Conservation (phyloP, 2,329 filamentous ascomycete species). For the Rutstroemia sp. region DNA sequence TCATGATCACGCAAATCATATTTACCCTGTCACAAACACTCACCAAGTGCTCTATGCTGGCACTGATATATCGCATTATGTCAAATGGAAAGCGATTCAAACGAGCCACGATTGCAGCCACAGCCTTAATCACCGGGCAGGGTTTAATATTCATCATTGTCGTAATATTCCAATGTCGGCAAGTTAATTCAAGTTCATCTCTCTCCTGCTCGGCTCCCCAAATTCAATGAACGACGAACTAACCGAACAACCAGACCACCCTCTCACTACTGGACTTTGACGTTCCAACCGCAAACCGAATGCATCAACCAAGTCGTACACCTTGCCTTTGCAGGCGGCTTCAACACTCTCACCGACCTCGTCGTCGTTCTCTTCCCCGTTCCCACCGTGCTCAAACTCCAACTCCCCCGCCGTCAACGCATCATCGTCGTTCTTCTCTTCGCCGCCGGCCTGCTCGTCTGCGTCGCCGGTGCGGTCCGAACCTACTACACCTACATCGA, state of each 20-base stretch:
- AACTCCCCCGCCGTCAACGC: slow-evolving; percentile 40
- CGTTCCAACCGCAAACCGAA: slow-evolving; percentile 25
- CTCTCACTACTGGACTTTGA: slow-evolving; percentile 32
- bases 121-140: slow-evolving; percentile 28
- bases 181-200: slow-evolving; percentile 15
- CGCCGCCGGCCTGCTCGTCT: slow-evolving; percentile 40
- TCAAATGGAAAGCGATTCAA: slow-evolving; percentile 27
- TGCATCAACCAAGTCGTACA: slow-evolving; percentile 43
- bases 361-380: slow-evolving; percentile 44
- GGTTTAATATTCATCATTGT: slow-evolving; percentile 29
- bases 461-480: slow-evolving; percentile 31
- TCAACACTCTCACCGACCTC: slow-evolving; percentile 53
- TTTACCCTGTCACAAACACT: slow-evolving; percentile 30
- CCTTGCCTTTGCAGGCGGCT: slow-evolving; percentile 44
- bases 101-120: slow-evolving; percentile 24
- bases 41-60: slow-evolving; percentile 32
- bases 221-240: not conserved
- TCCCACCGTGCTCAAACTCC: slow-evolving; percentile 36
- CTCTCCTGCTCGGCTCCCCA: not conserved
- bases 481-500: slow-evolving; percentile 30
- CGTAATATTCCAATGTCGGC: slow-evolving; percentile 36
- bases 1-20: slow-evolving; percentile 31
- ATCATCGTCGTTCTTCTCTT: slow-evolving; percentile 40
- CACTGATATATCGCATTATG: slow-evolving; percentile 30
- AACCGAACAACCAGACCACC: slow-evolving; percentile 29